Evolutionary conservation across 148 eudicot genomes (phyloP).

Genomic region (Persicaria tinctoria): DNA sequence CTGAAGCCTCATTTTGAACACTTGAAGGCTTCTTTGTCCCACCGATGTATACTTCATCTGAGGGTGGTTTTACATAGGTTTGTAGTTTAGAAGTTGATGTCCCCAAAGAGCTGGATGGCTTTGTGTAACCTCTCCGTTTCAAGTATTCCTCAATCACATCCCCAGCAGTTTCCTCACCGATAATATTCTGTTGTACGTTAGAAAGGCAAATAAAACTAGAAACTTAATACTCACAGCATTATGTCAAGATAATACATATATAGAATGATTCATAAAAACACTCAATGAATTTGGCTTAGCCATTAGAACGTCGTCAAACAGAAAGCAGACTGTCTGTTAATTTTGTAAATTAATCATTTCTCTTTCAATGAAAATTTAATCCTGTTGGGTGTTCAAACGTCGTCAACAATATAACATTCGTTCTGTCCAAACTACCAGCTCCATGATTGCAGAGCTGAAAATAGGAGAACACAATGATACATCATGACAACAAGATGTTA

Average conservation of each 20-base stretch:
- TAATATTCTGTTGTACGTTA: conserved; percentile 61
- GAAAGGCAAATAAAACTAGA: background rate
- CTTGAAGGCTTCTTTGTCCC: conserved; percentile 49
- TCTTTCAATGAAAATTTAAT: no score
- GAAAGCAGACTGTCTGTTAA: background rate
- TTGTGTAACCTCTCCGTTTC: conserved; percentile 64
- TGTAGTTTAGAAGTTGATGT: conserved; percentile 54
- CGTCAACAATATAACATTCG: background rate
- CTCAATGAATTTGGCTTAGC: background rate
- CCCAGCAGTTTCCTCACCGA: conserved; percentile 80
- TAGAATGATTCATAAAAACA: background rate
- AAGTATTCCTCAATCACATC: conserved; percentile 74
- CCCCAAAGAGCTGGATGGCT: conserved; percentile 21
- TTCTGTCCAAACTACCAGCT: background rate
- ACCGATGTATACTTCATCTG: conserved; percentile 36
- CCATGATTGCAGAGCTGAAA: background rate
- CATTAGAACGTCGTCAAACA: background rate
- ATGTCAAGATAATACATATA: conserved; percentile 1
- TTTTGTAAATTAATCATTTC: background rate
- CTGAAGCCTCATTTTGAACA: conserved; percentile 51
- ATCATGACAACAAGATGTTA: background rate
- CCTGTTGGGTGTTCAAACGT: background rate
- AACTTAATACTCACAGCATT: background rate
- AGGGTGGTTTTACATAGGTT: conserved; percentile 83
- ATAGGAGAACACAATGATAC: background rate